Conservation (phyloP, 2,329 filamentous ascomycete species). For the Periconia sp. region DNA sequence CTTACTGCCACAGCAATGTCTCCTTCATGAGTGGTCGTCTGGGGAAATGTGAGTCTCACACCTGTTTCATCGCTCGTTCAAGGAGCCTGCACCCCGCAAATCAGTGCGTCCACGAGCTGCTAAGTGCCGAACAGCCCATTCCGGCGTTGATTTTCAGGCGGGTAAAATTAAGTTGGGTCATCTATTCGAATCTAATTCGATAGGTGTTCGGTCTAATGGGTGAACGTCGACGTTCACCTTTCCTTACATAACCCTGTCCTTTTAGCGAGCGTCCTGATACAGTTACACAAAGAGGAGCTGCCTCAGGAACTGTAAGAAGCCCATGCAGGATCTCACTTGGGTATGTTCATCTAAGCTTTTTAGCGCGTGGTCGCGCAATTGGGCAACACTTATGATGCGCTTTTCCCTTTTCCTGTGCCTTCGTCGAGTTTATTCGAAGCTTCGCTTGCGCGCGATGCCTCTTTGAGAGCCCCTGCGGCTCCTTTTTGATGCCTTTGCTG, state of each 20-base stretch:
- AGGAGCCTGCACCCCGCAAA: slow-evolving; percentile 6
- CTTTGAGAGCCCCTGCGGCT: not conserved
- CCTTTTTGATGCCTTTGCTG: not conserved
- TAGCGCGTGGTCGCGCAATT: no score
- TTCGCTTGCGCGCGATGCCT: not conserved
- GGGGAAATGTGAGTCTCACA: slow-evolving; percentile 8
- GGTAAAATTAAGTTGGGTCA: not conserved
- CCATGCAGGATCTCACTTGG: slow-evolving; percentile 1
- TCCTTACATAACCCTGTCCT: not conserved
- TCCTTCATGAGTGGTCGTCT: no score
- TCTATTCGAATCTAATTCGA: not conserved
- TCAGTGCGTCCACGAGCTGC: not conserved
- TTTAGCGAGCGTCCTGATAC: not conserved
- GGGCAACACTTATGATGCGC: not conserved
- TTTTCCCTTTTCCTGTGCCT: no score
- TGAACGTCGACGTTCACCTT: slow-evolving; percentile 1
- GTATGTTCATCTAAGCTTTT: no score
- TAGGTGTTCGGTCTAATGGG: not conserved
- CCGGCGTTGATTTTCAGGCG: slow-evolving; percentile 2
- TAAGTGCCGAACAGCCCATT: not conserved
- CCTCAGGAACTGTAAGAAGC: slow-evolving; percentile 7
- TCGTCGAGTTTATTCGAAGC: not conserved
- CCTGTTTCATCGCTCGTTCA: slow-evolving; percentile 3
- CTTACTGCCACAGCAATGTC: no score
- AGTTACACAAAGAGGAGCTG: not conserved